These are phyloP conservation scores for Acacia melanoxylon DNA, from an alignment of 306 rosid species.

Conservation along the genomic window DNA sequence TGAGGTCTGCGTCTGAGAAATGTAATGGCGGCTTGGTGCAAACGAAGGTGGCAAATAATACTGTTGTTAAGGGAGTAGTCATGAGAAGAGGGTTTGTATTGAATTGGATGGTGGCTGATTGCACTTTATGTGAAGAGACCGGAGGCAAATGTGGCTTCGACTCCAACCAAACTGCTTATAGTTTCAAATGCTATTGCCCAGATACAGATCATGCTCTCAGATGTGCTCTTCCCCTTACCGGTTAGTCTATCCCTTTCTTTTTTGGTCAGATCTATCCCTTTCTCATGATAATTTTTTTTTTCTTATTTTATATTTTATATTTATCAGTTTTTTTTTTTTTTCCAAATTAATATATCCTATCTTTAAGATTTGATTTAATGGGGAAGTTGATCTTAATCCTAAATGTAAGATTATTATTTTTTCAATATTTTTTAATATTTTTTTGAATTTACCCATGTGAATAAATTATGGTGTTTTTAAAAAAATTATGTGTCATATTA, in stretches of 20 bases:
- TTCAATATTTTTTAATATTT: too few species aligned
- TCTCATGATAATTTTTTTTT: not conserved
- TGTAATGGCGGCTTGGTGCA: slow-evolving; percentile 29
- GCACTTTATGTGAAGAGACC: slow-evolving; percentile 18
- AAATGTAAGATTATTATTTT: too few species aligned
- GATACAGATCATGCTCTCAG: slow-evolving; percentile 48
- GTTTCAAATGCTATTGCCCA: slow-evolving; percentile 52
- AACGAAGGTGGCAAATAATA: not conserved
- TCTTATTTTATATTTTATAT: too few species aligned
- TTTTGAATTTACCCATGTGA: too few species aligned
- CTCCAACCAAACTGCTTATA: fast-evolving
- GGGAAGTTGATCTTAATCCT: too few species aligned
- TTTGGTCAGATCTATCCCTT: too few species aligned
- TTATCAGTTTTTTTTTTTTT: too few species aligned
- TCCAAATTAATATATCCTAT: too few species aligned
- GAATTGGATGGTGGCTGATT: slow-evolving; percentile 47
- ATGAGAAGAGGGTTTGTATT: slow-evolving; percentile 52
- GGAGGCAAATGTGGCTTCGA: slow-evolving; percentile 65
- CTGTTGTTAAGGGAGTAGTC: slow-evolving; percentile 4
- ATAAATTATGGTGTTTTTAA: too few species aligned
- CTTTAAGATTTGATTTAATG: too few species aligned
- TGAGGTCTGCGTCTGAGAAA: not conserved
- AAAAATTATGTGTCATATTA: too few species aligned
- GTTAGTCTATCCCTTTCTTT: slow-evolving; percentile 34
- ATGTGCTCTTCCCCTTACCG: slow-evolving; percentile 34